Percentiles rank a stretch among this genome's conserved stretches.
Evolutionary conservation across 176 grass and related monocot species (phyloP).

Genomic region (Oryza brachyantha): DNA sequence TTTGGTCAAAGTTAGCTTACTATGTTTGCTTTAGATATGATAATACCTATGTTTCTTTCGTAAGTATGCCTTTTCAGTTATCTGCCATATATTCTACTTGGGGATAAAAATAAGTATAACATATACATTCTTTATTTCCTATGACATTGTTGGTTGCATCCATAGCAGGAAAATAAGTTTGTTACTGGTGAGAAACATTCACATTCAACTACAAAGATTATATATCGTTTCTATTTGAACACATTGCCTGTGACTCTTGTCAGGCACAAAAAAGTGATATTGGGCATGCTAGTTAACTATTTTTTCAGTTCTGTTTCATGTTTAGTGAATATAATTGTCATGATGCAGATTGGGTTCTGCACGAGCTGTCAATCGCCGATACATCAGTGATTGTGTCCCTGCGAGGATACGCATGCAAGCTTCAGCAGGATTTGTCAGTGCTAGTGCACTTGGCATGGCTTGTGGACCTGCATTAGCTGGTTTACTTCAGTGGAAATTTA

Average conservation of each 20-base stretch:
- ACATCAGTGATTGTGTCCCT: slow-evolving; percentile 98
- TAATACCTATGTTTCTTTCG: background rate
- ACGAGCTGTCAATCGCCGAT: slow-evolving; percentile 90
- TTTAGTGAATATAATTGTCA: slow-evolving; percentile 13
- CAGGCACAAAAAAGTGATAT: background rate
- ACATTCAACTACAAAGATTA: background rate
- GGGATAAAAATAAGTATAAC: background rate
- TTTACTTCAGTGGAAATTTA: slow-evolving; percentile 91
- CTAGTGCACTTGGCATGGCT: slow-evolving; percentile 97
- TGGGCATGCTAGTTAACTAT: background rate
- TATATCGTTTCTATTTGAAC: background rate
- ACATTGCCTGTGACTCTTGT: background rate
- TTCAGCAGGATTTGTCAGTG: slow-evolving; percentile 93
- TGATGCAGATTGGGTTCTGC: slow-evolving; percentile 82
- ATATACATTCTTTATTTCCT: background rate
- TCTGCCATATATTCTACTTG: slow-evolving; percentile 9
- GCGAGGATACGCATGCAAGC: slow-evolving; percentile 89
- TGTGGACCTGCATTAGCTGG: slow-evolving; percentile 96
- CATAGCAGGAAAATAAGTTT: background rate
- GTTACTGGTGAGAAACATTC: background rate
- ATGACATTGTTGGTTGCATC: background rate
- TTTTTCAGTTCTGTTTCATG: background rate
- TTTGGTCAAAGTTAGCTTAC: background rate
- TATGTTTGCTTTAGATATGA: background rate
- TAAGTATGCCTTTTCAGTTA: background rate